Conservation (phyloP, 2,329 filamentous ascomycete genomes). For the Aspergillus sergii region DNA sequence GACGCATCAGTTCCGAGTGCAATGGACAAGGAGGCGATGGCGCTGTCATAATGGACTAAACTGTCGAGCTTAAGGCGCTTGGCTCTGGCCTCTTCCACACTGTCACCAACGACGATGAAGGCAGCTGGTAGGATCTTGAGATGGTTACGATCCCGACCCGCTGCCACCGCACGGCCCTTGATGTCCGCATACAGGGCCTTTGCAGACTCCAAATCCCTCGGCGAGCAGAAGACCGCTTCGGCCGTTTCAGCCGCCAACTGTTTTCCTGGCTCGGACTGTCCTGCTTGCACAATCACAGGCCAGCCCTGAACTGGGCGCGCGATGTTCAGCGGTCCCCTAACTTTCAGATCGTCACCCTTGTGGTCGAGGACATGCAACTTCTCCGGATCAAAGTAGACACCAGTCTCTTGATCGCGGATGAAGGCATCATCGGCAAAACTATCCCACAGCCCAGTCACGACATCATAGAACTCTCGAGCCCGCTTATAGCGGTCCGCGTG, state of each 20-base stretch:
- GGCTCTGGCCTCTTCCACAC: constrained; percentile 50
- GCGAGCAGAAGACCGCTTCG: constrained; percentile 57
- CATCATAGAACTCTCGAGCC: constrained; percentile 56
- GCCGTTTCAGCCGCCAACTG: constrained; percentile 58
- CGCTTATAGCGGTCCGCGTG: constrained; percentile 55
- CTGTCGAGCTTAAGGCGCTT: constrained; percentile 56
- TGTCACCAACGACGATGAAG: constrained; percentile 54
- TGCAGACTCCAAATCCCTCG: constrained; percentile 48
- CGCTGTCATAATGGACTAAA: constrained; percentile 57
- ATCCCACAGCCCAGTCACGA: constrained; percentile 58
- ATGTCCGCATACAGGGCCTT: constrained; percentile 56
- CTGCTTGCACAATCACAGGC: constrained; percentile 60
- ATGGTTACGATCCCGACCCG: constrained; percentile 49
- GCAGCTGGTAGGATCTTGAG: constrained; percentile 58
- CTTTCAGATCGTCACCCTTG: constrained; percentile 50
- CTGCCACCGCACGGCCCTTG: constrained; percentile 50
- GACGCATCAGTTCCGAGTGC: constrained; percentile 52
- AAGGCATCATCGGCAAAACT: constrained; percentile 61
- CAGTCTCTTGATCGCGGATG: constrained; percentile 50
- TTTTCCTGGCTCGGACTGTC: constrained; percentile 55
- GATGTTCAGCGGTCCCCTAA: constrained; percentile 55
- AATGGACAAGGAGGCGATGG: constrained; percentile 56
- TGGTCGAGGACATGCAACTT: constrained; percentile 58
- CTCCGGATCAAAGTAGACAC: constrained; percentile 54
- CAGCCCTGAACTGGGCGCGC: constrained; percentile 57